Evolutionary conservation across 2,329 filamentous ascomycete genomes (phyloP), one percentile per base, ranked within the genome.

Genomic region (Cordyceps cateniannulata): DNA sequence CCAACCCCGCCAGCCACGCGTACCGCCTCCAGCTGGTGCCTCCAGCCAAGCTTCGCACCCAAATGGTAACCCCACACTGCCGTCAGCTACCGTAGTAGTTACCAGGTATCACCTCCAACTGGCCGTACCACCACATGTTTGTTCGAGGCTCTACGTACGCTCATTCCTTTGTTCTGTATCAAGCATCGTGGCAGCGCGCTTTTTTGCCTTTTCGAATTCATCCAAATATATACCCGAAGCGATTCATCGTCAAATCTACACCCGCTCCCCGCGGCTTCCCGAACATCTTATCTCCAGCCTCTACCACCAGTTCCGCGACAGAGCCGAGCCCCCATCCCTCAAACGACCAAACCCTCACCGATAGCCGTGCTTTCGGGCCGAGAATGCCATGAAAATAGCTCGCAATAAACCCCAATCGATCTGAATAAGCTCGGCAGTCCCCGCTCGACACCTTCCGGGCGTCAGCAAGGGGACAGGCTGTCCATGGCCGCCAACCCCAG

Each of bases 401-500:
- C 6, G 10, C 12, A 27, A 5, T 22, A 40, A 5, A 40, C n/a
- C 6, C 12, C n/a, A 27, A 12, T 25, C 48, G n/a, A 49, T 54
- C 3, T 20, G n/a, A 40, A 42, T 54, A 49, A 42, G 42, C 42
- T 35, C 12, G 44, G 22, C 29, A 25, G 27, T 42, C 50, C 58
- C 58, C 44, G 56, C n/a, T 60, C 58, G 58, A 38, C 58, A 24
- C 50, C 44, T 18, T 32, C 22, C 22, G 58, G 63, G 60, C 45
- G 58, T 61, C 64, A 66, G 68, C 59, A 64, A 64, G 50, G 65
- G 66, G 62, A 67, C 65, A 53, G 67, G 67, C 65, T 64, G 27
- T 48, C 68, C 61, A 69, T 74, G 67, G 72, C 72, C 61, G 65
- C 65, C 62, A 67, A 71, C 66, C 66, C 68, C 60, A 66, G 67